Base-by-base conservation (phyloP, 75 land plant genomes). In the Selaginella moellendorffii region DNA sequence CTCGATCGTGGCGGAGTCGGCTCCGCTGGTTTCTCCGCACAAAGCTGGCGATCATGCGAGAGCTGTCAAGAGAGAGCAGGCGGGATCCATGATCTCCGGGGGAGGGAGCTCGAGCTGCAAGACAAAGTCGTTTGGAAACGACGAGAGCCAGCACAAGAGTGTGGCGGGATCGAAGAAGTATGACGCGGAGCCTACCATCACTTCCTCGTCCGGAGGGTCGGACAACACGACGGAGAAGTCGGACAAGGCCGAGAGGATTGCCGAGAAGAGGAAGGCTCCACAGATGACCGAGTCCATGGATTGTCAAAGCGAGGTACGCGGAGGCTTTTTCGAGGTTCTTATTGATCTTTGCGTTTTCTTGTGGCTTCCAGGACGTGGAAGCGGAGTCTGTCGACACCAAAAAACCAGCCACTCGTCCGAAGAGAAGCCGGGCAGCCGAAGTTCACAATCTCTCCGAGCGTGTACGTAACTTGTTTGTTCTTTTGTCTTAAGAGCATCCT, bases 401-500 rank as follows among this genome's bases (percentile, higher is more conserved):
- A 8, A 56, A 56, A 21, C 23, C 8, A 31, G 1, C 24, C 17
- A 18, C 1, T 83, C 21, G 81, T 24, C 69, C 76, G 5, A 81
- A 77, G 62, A 78, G 83, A 52, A 80, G 79, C 24, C 73, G 87
- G 46, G 79, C 82, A 8, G 87, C 87, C 24, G 83, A 76, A 12
- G 69, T 74, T 29, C 87, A 84, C 28, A 84, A 84, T 59, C 83
- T 81, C n/a, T 84, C 87, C 28, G 87, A 84, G 68, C 73, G 83
- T 1, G 87, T 84, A 80, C 9, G 77, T 19, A 1, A 28, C n/a
- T 19, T 1, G 65, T 18, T 63, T 1, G 5, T 42, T 5, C 52
- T 2, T 63, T 12, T 24, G 19, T 20, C 31, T 53, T 8, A 28
- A 29, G 31, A 9, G 59, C 21, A 18, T 21, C 31, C 28, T 1